Conservation (phyloP, 2,329 filamentous ascomycete species). For the Endoconidiophora laricicola region DNA sequence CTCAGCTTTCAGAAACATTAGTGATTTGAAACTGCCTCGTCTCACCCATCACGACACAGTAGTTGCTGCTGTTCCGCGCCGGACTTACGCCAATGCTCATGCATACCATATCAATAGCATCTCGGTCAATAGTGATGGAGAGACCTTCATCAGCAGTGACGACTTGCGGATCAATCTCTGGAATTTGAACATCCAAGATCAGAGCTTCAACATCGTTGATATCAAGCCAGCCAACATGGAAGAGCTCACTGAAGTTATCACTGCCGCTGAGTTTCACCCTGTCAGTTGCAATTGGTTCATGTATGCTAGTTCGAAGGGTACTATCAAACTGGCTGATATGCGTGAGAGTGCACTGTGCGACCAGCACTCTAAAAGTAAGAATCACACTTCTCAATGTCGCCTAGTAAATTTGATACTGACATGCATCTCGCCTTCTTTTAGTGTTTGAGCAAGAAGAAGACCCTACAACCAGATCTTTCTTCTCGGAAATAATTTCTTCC, state of each 20-base stretch:
- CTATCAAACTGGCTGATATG: conserved; percentile 98
- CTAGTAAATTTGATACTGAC: neutral
- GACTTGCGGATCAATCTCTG: conserved; percentile 95
- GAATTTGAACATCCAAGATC: conserved; percentile 98
- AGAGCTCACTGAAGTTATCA: conserved; percentile 96
- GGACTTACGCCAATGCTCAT: conserved; percentile 95
- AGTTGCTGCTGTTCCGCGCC: conserved; percentile 84
- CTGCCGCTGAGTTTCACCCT: conserved; percentile 92
- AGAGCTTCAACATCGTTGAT: conserved; percentile 99
- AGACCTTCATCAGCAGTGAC: conserved; percentile 98
- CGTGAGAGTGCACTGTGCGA: conserved; percentile 91
- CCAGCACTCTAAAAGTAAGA: conserved; percentile 76
- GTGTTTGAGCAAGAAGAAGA: conserved; percentile 99
- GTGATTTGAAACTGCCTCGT: conserved; percentile 80
- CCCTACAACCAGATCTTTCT: conserved; percentile 90
- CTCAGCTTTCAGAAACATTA: conserved; percentile 57
- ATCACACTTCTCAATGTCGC: conserved; percentile 2
- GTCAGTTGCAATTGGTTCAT: conserved; percentile 99
- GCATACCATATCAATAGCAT: conserved; percentile 99
- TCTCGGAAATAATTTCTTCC: conserved; percentile 98
- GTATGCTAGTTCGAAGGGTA: conserved; percentile 98
- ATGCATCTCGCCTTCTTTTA: conserved; percentile 22
- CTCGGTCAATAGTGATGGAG: conserved; percentile 98
- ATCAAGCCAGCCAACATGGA: conserved; percentile 99
- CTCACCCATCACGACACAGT: conserved; percentile 98